Evolutionary conservation across 208 protist genomes (phyloP).

Genomic region (Herpetomonas tarakana): DNA sequence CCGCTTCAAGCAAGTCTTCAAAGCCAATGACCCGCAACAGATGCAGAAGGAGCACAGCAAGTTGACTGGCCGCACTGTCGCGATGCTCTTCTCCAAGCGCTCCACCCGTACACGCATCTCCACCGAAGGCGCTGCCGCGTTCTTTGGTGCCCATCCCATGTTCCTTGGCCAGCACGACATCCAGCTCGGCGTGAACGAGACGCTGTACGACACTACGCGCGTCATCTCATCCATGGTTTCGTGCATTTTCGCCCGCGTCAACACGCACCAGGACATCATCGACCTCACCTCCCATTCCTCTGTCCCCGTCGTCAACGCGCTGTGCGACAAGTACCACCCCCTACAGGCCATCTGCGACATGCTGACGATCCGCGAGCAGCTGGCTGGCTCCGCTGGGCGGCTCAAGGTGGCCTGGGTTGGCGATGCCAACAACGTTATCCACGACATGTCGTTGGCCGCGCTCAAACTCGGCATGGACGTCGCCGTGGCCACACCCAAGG

Average conservation of each 20-base stretch:
- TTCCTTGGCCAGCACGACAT: conserved; percentile 1
- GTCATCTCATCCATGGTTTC: not conserved
- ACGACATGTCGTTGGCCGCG: not conserved
- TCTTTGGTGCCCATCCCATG: not conserved
- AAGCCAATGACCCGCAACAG: not conserved
- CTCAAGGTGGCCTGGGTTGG: not conserved
- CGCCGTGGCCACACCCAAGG: not conserved
- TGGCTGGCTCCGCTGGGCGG: not conserved
- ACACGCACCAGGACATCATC: not conserved
- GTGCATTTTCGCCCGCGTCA: not conserved
- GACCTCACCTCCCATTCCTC: not conserved
- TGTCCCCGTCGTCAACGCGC: not conserved
- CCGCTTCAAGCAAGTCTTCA: not conserved
- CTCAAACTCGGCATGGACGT: not conserved
- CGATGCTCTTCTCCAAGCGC: not conserved
- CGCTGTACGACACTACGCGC: not conserved
- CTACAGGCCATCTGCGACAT: conserved; percentile 1
- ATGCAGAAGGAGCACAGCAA: not conserved
- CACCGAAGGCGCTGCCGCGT: not conserved
- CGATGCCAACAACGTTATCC: not conserved
- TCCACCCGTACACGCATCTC: not conserved
- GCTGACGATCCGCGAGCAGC: not conserved
- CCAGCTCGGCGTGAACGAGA: not conserved
- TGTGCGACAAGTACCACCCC: not conserved
- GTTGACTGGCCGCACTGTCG: not conserved